Percentiles rank a stretch among this genome's conserved stretches.
Conservation (phyloP, 345 rosid genomes). For the Eutrema japonicum region DNA sequence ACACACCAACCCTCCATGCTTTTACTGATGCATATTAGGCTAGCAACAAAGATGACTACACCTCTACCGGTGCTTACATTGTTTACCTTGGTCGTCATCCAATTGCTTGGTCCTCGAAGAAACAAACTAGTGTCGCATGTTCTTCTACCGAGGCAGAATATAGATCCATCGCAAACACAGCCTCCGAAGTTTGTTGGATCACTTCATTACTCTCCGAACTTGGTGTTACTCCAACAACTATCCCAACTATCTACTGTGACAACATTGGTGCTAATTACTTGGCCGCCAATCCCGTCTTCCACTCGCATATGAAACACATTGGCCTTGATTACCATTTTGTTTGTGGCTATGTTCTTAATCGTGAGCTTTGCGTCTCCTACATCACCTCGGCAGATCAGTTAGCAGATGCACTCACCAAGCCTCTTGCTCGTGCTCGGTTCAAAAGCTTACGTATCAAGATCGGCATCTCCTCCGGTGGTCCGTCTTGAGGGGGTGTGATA, state of each 20-base stretch:
- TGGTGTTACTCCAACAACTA: too few species aligned
- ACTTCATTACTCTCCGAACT: too few species aligned
- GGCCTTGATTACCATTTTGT: background rate
- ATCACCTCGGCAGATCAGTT: background rate
- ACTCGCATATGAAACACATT: background rate
- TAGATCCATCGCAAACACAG: too few species aligned
- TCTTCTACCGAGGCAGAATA: too few species aligned
- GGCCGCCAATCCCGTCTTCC: background rate
- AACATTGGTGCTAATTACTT: background rate
- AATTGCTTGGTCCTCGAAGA: too few species aligned
- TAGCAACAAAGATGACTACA: too few species aligned
- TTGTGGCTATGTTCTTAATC: fast-evolving
- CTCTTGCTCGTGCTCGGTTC: background rate
- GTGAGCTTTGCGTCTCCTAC: background rate
- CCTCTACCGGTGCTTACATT: too few species aligned
- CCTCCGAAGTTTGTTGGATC: too few species aligned
- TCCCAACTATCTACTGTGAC: background rate
- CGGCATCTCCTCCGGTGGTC: background rate
- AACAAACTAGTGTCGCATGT: too few species aligned
- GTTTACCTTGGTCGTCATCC: too few species aligned
- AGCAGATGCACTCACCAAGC: background rate
- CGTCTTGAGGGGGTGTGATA: background rate
- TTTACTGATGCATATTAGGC: too few species aligned
- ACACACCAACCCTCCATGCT: too few species aligned
- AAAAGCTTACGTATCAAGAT: background rate